Base-by-base conservation (phyloP, 306 rosid species). In the Cucurbita pepo region DNA sequence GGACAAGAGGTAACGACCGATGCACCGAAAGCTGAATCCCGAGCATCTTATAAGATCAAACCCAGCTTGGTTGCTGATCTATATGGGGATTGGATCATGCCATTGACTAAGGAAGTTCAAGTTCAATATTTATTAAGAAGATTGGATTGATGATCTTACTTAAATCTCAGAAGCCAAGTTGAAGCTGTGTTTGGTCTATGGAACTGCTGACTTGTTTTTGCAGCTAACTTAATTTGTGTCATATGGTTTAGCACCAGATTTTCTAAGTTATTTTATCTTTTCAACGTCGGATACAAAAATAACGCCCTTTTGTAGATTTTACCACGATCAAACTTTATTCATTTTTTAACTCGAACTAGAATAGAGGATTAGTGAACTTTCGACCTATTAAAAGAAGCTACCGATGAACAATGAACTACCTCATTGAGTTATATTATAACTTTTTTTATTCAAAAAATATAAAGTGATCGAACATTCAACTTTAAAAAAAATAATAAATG, bases 1-100 rank as follows among this genome's bases (percentile, higher is more conserved):
- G 99, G 97, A 53, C 88, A 81, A 83, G 96, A 91, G 77, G 86
- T 91, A 83, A 56, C 76, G 22, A 71, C 80, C 21, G 74, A 82
- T 41, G 37, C 52, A 51, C 81, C 76, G 74, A 85, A 77, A 48
- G 85, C 79, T 0, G 50, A 41, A 63, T 61, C 82, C 4, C 82
- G 75, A 60, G 85, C 85, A 0, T 88, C 82, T 76, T 94, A 80
- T 81, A 94, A 94, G 84, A 91, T 94, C 38, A 82, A 82, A 69
- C 97, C 99, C 45, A 78, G 76, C 52, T 75, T 91, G 83, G 88
- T 94, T 78, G 96, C 96, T 71, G 90, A 86, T 85, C 85, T 94
- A 0, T 91, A 94, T 64, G 83, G 92, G 71, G 90, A 86, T 12
- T 94, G 96, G 97, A 94, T 94, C 84, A 94, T 94, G 99, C 99